Base-by-base conservation (phyloP, 2,329 filamentous ascomycete species). In the Colletotrichum magnum region DNA sequence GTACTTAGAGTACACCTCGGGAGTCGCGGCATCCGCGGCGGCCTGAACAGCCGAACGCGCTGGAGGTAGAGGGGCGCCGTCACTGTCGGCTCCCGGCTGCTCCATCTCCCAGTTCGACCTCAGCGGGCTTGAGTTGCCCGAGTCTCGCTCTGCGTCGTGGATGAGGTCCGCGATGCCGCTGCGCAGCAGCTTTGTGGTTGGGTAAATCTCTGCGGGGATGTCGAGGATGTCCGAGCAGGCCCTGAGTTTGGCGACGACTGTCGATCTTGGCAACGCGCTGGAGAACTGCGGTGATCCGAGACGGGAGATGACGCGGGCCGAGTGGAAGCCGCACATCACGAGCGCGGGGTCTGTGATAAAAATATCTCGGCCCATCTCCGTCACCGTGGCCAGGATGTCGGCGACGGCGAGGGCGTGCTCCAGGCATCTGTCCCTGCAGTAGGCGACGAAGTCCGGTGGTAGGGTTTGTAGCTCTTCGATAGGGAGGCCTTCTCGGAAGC, bases 251-350 rank as follows among this genome's bases (percentile, higher is more conserved):
- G 57, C 15, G 1, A 70, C 18, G 12, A 70, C 16, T 10, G 51
- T 6, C 0, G 15, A 18, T 13, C 59, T 61, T 1, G 63, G 63
- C 6, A 70, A 16, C 5, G 32, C 32, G 6, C 48, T 51, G 16
- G 58, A 58, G 16, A 70, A 66, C n/a, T 57, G 63, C 15, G 63
- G 28, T 1, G 58, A 53, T 0, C 63, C 68, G 9, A 70, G 68
- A 4, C 63, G 51, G 3, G 63, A 62, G 12, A 70, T 67, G 39
- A 70, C 58, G 13, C 63, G 63, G 26, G 68, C 68, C 2, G 68
- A 70, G 12, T 70, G 68, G 4, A 70, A 70, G 18, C 63, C 64
- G 13, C 68, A 70, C 68, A 70, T 70, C 4, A 58, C 68, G 2
- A 70, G 51, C 5, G 63, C 52, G 3, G 68, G 68, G 12, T 70